phyloP scores from a whole-genome alignment of 2,329 filamentous ascomycete genomes.

The Neofusicoccum umdonicola region DNA sequence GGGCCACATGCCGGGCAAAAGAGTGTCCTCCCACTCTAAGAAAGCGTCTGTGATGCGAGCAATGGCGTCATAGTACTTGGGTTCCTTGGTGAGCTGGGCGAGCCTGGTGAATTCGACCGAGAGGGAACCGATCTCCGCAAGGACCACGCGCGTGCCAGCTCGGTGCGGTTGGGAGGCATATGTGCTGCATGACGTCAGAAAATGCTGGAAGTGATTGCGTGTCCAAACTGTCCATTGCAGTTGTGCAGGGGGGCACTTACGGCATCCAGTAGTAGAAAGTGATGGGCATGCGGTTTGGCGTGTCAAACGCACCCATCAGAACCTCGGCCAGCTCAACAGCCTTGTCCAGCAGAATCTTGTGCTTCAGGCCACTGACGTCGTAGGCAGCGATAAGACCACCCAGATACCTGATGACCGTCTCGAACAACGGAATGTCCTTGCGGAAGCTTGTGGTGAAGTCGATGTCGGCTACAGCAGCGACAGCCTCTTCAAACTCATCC shows the following conservation, averaged over 20 bases:
- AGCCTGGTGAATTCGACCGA: conserved; percentile 50
- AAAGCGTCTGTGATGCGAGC: conserved; percentile 44
- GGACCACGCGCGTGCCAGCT: conserved; percentile 43
- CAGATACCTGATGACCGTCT: conserved; percentile 70
- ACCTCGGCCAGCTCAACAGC: conserved; percentile 63
- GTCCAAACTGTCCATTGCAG: too few relatives aligned
- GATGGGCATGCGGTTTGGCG: conserved; percentile 65
- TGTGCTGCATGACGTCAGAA: conserved; percentile 3
- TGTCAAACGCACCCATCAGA: conserved; percentile 66
- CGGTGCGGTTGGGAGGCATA: conserved; percentile 30
- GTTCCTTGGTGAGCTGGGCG: conserved; percentile 45
- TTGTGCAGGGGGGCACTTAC: conserved; percentile 25
- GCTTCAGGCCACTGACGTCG: conserved; percentile 59
- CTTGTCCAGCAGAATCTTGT: conserved; percentile 57
- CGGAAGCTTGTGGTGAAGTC: conserved; percentile 58
- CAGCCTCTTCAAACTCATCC: conserved; percentile 64
- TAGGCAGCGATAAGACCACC: conserved; percentile 69
- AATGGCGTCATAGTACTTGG: conserved; percentile 49
- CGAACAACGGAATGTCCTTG: conserved; percentile 62
- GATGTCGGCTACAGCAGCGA: conserved; percentile 56
- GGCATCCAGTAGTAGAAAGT: conserved; percentile 57
- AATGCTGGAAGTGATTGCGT: not conserved
- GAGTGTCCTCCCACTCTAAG: conserved; percentile 43
- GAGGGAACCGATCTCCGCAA: conserved; percentile 49
- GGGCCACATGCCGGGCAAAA: conserved; percentile 50